Percentiles rank a stretch among this genome's conserved stretches.
These are phyloP conservation scores for Pythium dissotocum DNA, from an alignment of 352 stramenopile species.

Conservation along the genomic window DNA sequence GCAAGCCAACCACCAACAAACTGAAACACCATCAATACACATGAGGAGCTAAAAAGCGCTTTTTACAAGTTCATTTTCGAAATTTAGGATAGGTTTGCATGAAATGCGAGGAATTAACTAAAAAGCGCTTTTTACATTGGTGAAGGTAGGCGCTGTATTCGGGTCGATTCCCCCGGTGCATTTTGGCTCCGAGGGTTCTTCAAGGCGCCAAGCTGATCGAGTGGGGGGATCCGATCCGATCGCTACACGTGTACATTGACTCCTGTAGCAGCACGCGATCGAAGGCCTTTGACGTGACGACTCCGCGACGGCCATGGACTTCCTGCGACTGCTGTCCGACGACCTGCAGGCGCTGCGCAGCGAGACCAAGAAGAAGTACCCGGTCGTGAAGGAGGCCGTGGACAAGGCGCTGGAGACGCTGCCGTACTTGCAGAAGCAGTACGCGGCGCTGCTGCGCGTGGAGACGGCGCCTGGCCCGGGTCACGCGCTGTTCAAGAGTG, in stretches of 20 bases:
- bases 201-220: background rate
- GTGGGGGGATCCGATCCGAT: background rate
- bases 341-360: constrained; percentile 84
- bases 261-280: background rate
- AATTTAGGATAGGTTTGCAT: background rate
- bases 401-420: constrained; percentile 95
- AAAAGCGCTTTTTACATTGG: constrained; percentile 15
- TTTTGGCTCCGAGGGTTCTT: constrained; percentile 3
- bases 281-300: background rate
- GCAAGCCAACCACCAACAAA: constrained; percentile 20
- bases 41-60: constrained; percentile 11
- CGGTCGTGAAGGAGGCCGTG: constrained; percentile 95
- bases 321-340: constrained; percentile 87
- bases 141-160: background rate
- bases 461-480: constrained; percentile 85
- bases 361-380: constrained; percentile 90
- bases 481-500: constrained; percentile 91
- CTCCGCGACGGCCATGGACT: constrained; percentile 78
- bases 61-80: background rate
- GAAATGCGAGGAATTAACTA: constrained; percentile 2
- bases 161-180: background rate
- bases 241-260: background rate
- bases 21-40: background rate
- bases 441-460: constrained; percentile 83
- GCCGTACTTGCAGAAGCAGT: constrained; percentile 93